These are phyloP conservation scores for Pichia sp. DNA, from an alignment of 1,139 yeast species.

Conservation along the genomic window DNA sequence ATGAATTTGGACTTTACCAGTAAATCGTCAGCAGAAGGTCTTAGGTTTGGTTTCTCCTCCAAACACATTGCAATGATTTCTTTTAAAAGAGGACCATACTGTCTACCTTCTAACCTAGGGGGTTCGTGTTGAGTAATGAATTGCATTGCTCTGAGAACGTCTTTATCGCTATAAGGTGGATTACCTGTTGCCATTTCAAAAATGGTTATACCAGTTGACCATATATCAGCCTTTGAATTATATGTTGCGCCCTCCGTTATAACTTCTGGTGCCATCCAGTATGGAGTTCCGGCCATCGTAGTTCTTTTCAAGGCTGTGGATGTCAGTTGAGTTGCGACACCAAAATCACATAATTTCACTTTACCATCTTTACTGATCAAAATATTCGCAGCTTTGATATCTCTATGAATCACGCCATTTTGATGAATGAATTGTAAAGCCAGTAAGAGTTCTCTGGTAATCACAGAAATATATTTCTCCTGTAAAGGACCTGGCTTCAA, in stretches of 20 bases:
- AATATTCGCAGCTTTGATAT: conserved; percentile 92
- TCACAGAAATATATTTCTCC: conserved; percentile 73
- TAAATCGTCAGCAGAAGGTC: conserved; percentile 83
- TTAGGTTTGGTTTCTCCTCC: conserved; percentile 86
- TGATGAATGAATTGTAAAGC: conserved; percentile 81
- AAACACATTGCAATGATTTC: conserved; percentile 88
- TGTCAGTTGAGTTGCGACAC: conserved; percentile 91
- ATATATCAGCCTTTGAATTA: conserved; percentile 83
- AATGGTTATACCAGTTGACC: conserved; percentile 93
- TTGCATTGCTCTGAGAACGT: conserved; percentile 92
- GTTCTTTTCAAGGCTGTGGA: conserved; percentile 74
- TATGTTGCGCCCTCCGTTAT: conserved; percentile 79
- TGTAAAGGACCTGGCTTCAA: conserved; percentile 84
- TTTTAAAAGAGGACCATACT: conserved; percentile 65
- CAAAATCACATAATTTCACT: conserved; percentile 92
- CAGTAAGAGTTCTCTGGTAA: conserved; percentile 68
- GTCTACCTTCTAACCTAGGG: conserved; percentile 87
- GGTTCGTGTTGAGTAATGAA: conserved; percentile 89
- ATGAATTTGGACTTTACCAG: conserved; percentile 63
- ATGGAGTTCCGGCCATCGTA: conserved; percentile 98
- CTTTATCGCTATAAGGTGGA: conserved; percentile 96
- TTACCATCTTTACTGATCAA: conserved; percentile 82
- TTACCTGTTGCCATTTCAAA: conserved; percentile 95
- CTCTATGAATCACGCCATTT: conserved; percentile 90
- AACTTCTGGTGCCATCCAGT: conserved; percentile 99